Percentiles rank a stretch among this genome's conserved stretches.
Evolutionary conservation across 2,329 filamentous ascomycete genomes (phyloP).

Genomic region (Colletotrichum sansevieriae): DNA sequence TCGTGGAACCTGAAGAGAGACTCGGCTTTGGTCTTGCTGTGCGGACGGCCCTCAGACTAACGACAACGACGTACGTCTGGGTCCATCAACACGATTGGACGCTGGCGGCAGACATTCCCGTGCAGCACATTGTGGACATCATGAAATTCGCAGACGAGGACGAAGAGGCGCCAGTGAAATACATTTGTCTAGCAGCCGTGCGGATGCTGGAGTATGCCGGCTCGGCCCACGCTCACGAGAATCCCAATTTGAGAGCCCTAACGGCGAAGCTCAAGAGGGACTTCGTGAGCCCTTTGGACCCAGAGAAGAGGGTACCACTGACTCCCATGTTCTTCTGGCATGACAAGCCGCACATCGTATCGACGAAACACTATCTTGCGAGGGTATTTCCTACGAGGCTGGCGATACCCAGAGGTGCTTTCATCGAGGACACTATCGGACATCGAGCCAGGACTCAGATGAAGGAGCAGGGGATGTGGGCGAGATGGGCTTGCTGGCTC

Average conservation of each 20-base stretch:
- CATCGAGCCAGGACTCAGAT: constrained; percentile 68
- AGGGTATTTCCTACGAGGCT: constrained; percentile 64
- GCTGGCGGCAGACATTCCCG: constrained; percentile 59
- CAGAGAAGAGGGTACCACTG: constrained; percentile 54
- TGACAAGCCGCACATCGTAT: constrained; percentile 68
- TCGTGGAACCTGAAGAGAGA: constrained; percentile 61
- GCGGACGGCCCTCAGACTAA: constrained; percentile 62
- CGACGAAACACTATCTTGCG: constrained; percentile 61
- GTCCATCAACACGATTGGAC: constrained; percentile 71
- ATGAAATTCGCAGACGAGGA: constrained; percentile 56
- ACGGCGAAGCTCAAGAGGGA: constrained; percentile 58
- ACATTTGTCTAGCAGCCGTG: constrained; percentile 65
- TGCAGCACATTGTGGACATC: constrained; percentile 57
- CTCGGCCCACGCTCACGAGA: constrained; percentile 59
- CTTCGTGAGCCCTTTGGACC: constrained; percentile 47
- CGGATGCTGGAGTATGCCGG: constrained; percentile 65
- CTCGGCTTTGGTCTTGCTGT: constrained; percentile 68
- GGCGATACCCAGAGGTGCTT: constrained; percentile 64
- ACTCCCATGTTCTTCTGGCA: constrained; percentile 72
- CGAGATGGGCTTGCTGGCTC: constrained; percentile 68
- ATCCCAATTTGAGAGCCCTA: constrained; percentile 56
- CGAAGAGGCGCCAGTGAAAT: constrained; percentile 58
- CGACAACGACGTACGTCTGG: constrained; percentile 66
- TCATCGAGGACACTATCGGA: constrained; percentile 69
- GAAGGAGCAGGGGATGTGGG: constrained; percentile 63